Percentiles rank a stretch among this genome's conserved stretches.
Evolutionary conservation across 441 rosid genomes (phyloP).

Genomic region (Erysimum cheiri): DNA sequence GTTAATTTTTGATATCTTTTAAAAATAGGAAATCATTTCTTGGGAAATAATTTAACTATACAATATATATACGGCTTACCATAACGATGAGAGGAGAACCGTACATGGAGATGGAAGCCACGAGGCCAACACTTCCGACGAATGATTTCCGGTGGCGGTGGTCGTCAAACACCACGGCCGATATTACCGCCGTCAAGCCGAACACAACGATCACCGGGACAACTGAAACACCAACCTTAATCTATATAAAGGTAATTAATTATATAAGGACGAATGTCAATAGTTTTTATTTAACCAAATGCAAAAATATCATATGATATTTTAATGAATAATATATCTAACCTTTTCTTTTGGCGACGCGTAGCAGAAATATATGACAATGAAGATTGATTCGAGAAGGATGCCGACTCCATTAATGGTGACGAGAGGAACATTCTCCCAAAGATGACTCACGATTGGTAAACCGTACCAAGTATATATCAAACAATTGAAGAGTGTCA

Average conservation of each 20-base stretch:
- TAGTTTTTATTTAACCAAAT: not conserved
- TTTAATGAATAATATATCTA: constrained; percentile 35
- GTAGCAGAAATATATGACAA: constrained; percentile 60
- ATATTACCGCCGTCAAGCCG: constrained; percentile 46
- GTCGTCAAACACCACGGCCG: constrained; percentile 58
- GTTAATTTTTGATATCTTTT: not conserved
- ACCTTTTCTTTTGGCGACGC: constrained; percentile 66
- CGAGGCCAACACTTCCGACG: constrained; percentile 67
- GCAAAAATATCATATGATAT: not conserved
- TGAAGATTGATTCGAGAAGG: constrained; percentile 73
- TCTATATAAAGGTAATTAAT: constrained; percentile 47
- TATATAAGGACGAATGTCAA: not conserved
- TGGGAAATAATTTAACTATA: not conserved
- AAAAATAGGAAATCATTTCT: not conserved
- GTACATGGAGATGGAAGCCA: constrained; percentile 75
- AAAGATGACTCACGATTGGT: constrained; percentile 76
- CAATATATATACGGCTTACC: constrained; percentile 51
- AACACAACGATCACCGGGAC: constrained; percentile 49
- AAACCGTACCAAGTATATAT: constrained; percentile 83
- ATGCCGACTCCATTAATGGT: constrained; percentile 81
- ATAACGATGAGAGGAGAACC: constrained; percentile 75
- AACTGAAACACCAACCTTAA: constrained; percentile 51
- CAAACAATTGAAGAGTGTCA: constrained; percentile 70
- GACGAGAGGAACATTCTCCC: constrained; percentile 78
- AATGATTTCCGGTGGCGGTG: constrained; percentile 66